Conservation (phyloP, 2,329 filamentous ascomycete species). For the Coniochaeta pulveracea region DNA sequence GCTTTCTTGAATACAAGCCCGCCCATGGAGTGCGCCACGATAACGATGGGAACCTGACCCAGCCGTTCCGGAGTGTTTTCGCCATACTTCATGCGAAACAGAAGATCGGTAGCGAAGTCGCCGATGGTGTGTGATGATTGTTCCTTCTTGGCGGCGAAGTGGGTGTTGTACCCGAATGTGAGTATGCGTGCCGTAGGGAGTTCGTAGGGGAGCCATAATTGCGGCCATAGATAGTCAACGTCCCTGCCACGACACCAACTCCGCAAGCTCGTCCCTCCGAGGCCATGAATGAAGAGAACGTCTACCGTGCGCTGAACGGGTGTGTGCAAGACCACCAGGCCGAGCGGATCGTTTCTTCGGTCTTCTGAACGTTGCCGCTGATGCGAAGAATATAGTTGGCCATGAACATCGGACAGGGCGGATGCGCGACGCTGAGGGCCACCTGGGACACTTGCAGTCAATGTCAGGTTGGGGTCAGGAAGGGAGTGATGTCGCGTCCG, state of each 20-base stretch:
- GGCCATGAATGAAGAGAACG: slow-evolving; percentile 16
- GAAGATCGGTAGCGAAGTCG: slow-evolving; percentile 14
- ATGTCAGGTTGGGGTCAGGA: too few species aligned
- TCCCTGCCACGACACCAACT: slow-evolving; percentile 13
- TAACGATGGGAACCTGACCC: slow-evolving; percentile 12
- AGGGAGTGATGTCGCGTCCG: too few species aligned
- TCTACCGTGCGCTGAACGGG: slow-evolving; percentile 9
- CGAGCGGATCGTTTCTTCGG: slow-evolving; percentile 8
- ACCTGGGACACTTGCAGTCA: too few species aligned
- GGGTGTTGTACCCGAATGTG: slow-evolving; percentile 15
- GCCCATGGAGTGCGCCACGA: slow-evolving; percentile 16
- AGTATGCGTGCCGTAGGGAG: slow-evolving; percentile 11
- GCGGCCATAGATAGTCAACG: slow-evolving; percentile 11
- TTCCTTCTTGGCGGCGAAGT: slow-evolving; percentile 9
- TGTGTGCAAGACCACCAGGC: slow-evolving; percentile 8
- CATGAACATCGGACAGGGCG: background rate
- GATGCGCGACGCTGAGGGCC: background rate
- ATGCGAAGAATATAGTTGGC: background rate
- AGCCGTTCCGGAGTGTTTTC: slow-evolving; percentile 8
- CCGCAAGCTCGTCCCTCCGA: slow-evolving; percentile 11
- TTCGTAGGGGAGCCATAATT: slow-evolving; percentile 11
- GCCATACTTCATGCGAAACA: slow-evolving; percentile 12
- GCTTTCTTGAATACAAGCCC: slow-evolving; percentile 15
- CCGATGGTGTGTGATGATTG: slow-evolving; percentile 7
- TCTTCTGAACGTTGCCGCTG: slow-evolving; percentile 1